Evolutionary conservation across 2,329 filamentous ascomycete genomes (phyloP).

Genomic region (Pseudogymnoascus sp.): DNA sequence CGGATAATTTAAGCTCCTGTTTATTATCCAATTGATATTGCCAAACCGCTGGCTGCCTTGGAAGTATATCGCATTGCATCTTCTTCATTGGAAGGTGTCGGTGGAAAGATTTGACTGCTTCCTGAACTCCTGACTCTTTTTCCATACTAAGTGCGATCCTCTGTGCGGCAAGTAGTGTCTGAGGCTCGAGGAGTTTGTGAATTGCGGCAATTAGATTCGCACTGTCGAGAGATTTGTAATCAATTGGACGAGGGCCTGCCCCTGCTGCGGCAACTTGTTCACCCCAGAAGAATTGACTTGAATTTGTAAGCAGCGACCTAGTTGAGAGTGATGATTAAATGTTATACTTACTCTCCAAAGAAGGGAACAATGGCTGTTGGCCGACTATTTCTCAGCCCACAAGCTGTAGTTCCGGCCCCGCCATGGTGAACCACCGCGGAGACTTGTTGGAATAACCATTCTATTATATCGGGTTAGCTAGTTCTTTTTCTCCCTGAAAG

Average conservation of each 20-base stretch:
- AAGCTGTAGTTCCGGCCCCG: constrained; percentile 52
- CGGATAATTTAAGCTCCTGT: constrained; percentile 26
- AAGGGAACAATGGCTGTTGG: constrained; percentile 51
- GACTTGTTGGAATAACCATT: constrained; percentile 52
- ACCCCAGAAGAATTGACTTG: constrained; percentile 66
- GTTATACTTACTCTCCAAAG: constrained; percentile 40
- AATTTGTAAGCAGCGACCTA: background rate
- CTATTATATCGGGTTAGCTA: constrained; percentile 10
- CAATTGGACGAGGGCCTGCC: constrained; percentile 62
- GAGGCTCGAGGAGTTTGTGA: constrained; percentile 47
- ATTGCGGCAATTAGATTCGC: constrained; percentile 60
- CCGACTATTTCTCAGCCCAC: constrained; percentile 42
- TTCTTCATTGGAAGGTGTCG: constrained; percentile 54
- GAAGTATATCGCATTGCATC: constrained; percentile 61
- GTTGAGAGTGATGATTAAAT: background rate
- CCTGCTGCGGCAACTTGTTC: constrained; percentile 63
- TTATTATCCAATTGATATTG: constrained; percentile 13
- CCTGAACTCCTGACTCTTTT: constrained; percentile 53
- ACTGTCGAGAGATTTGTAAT: constrained; percentile 57
- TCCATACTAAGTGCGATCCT: constrained; percentile 50
- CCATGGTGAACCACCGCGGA: constrained; percentile 51
- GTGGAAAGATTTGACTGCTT: constrained; percentile 61
- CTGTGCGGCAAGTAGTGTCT: constrained; percentile 46
- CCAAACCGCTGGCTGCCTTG: constrained; percentile 37
- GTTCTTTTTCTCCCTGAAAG: background rate